Evolutionary conservation across 768 basidiomycete species (phyloP), one percentile per base, ranked within the genome.

Genomic region (Gloeostereum incarnatum): DNA sequence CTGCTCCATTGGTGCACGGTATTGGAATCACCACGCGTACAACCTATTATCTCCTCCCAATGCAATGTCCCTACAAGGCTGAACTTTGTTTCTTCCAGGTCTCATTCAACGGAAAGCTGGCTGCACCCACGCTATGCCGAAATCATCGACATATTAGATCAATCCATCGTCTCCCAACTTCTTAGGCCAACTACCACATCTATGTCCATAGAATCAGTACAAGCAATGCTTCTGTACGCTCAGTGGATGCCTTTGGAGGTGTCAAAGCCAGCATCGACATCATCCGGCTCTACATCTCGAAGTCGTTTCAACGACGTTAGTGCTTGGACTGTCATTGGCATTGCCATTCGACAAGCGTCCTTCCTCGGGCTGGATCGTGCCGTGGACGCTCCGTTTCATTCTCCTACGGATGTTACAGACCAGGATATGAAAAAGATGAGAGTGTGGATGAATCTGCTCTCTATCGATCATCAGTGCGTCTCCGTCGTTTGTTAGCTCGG

Each of bases 381-480:
- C 17, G 29, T 42, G 17, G 37, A 42, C 7, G 37, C 37, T 22
- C 41, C 41, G 21, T 42, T 42, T 16, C 13, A 38, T 18, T 40
- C 40, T 13, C 6, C 22, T 5, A 19, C 16, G 0, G 41, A 41
- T 14, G 22, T 42, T 21, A 26, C 39, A 27, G 41, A 42, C 11
- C 40, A 24, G 20, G 39, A 42, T 22, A 41, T 42, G 41, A 21
- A 24, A 7, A 23, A 21, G 22, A 42, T 42, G 41, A 42, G 41
- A 30, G 41, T 42, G 9, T 42, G 41, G 41, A 29, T 42, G 40
- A 23, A 26, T 9, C 38, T 42, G 14, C 24, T 42, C 11, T 42
- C 41, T n/a, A 30, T 42, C 14, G 41, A 42, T 31, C 37, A 42
- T 27, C 37, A 42, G 41, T 42, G 41, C 21, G 36, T n/a, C 5